A percentile compares a stretch with the other conserved stretches of the same genome.
phyloP scores from a whole-genome alignment of 495 filamentous ascomycete species.

The Penicillium antarcticum region DNA sequence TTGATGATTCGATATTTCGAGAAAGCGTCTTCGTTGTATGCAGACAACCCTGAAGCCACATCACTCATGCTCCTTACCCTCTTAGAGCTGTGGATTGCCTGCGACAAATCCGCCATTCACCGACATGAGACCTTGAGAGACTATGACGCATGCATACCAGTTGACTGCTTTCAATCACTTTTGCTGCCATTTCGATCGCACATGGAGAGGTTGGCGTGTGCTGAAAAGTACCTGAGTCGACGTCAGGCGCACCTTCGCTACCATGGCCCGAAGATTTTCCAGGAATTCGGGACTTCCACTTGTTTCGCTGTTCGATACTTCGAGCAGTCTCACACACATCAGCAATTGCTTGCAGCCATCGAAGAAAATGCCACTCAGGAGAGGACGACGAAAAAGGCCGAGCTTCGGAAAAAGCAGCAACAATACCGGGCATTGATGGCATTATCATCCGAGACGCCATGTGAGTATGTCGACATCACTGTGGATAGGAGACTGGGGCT shows the following conservation, averaged over 20 bases:
- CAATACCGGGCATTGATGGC: no score
- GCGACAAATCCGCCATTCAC: slow-evolving; percentile 52
- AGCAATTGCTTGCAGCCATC: slow-evolving; percentile 30
- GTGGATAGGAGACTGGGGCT: slow-evolving; percentile 28
- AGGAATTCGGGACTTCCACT: slow-evolving; percentile 8
- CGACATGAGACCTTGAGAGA: slow-evolving; percentile 40
- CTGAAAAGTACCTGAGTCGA: slow-evolving; percentile 54
- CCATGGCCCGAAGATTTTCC: slow-evolving; percentile 31
- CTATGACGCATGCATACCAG: slow-evolving; percentile 49
- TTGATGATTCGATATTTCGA: slow-evolving; percentile 31
- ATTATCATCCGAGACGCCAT: no score
- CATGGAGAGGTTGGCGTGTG: slow-evolving; percentile 43
- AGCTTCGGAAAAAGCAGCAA: slow-evolving; percentile 37
- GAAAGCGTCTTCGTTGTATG: slow-evolving; percentile 31
- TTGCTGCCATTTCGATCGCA: slow-evolving; percentile 47
- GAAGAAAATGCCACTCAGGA: no score
- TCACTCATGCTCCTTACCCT: slow-evolving; percentile 60
- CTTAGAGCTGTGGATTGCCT: slow-evolving; percentile 62
- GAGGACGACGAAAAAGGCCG: slow-evolving; percentile 46
- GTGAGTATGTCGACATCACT: no score
- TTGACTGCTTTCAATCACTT: slow-evolving; percentile 41
- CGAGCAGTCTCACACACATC: slow-evolving; percentile 40
- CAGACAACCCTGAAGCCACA: slow-evolving; percentile 42
- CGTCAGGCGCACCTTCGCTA: slow-evolving; percentile 17
- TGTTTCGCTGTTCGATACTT: slow-evolving; percentile 57